Percentiles rank a stretch among this genome's conserved stretches.
Evolutionary conservation across 352 stramenopile genomes (phyloP).

Genomic region (Plasmopara viticola): DNA sequence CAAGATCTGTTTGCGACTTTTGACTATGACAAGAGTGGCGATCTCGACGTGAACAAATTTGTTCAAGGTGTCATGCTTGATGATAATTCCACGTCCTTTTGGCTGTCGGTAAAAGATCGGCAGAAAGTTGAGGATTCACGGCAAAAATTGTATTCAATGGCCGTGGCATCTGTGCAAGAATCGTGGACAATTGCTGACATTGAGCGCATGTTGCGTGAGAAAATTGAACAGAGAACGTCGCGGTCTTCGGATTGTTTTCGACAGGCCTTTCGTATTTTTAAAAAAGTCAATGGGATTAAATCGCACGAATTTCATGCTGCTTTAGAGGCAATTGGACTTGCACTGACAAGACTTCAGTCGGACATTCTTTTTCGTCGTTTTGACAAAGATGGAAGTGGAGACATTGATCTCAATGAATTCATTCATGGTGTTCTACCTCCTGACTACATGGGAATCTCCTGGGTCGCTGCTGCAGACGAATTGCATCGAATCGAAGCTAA

Average conservation of each 20-base stretch:
- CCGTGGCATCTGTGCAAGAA: slow-evolving; percentile 56
- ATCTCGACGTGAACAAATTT: slow-evolving; percentile 77
- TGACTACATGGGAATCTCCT: slow-evolving; percentile 66
- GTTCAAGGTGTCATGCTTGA: slow-evolving; percentile 73
- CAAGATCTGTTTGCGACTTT: slow-evolving; percentile 60
- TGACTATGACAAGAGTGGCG: slow-evolving; percentile 71
- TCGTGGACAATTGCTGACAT: slow-evolving; percentile 74
- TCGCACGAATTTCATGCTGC: slow-evolving; percentile 63
- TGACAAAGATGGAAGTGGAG: slow-evolving; percentile 63
- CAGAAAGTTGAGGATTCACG: slow-evolving; percentile 48
- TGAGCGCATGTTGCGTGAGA: slow-evolving; percentile 72
- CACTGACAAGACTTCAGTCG: slow-evolving; percentile 41
- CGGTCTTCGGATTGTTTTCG: slow-evolving; percentile 73
- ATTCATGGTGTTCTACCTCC: slow-evolving; percentile 68
- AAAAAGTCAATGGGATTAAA: slow-evolving; percentile 77
- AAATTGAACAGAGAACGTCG: slow-evolving; percentile 79
- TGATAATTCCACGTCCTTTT: slow-evolving; percentile 52
- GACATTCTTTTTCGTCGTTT: slow-evolving; percentile 65
- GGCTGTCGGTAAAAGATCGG: slow-evolving; percentile 46
- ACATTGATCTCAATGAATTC: slow-evolving; percentile 79
- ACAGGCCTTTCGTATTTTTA: slow-evolving; percentile 77
- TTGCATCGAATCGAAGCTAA: slow-evolving; percentile 48
- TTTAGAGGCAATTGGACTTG: slow-evolving; percentile 50
- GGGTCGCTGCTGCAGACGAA: slow-evolving; percentile 72
- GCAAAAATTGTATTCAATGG: slow-evolving; percentile 49